Evolutionary conservation across 2,329 filamentous ascomycete genomes (phyloP), one percentile per base, ranked within the genome.

Genomic region (Hypoxylon sp.): DNA sequence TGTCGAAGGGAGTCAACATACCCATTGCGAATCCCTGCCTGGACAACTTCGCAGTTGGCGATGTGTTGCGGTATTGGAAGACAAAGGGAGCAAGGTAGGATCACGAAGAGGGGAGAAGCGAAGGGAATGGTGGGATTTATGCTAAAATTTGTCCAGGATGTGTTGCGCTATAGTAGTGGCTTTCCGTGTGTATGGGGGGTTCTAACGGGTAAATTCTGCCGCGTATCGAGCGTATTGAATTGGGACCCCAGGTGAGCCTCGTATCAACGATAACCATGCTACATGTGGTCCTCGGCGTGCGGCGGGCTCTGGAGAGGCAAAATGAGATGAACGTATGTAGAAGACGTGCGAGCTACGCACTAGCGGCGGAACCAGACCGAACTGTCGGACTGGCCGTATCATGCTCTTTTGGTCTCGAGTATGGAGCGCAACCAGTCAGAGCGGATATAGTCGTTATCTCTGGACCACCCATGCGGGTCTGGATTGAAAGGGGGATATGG

Each of bases 331-430:
- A 42, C 40, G 44, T 30, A 42, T 33, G 44, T 30, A 64, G 26
- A 50, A 36, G 40, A 16, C 16, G 9, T 24, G 45, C 28, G 57
- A 54, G 57, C 61, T 49, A 38, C 16, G 36, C 49, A 32, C 55
- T 61, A 68, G 59, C 48, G 58, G 55, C 32, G 45, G 46, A 33
- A 59, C 62, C 48, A 56, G 59, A 62, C 62, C 60, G 46, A 50
- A 65, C 44, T 45, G 60, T 65, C 70, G 71, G 70, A 58, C 54
- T 48, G 59, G 48, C 67, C 69, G 65, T 71, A 64, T 65, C 60
- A 67, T 62, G 65, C 58, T 53, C 60, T 44, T n/a, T 28, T 33
- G 46, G 60, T 60, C 61, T 69, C 61, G 60, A 69, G 64, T 64
- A 61, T 44, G 42, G 28, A 16, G 14, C 48, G 50, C 56, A 45